These are phyloP conservation scores for Pyrenophora teres DNA, from an alignment of 2,329 filamentous ascomycete genomes.

Conservation along the genomic window DNA sequence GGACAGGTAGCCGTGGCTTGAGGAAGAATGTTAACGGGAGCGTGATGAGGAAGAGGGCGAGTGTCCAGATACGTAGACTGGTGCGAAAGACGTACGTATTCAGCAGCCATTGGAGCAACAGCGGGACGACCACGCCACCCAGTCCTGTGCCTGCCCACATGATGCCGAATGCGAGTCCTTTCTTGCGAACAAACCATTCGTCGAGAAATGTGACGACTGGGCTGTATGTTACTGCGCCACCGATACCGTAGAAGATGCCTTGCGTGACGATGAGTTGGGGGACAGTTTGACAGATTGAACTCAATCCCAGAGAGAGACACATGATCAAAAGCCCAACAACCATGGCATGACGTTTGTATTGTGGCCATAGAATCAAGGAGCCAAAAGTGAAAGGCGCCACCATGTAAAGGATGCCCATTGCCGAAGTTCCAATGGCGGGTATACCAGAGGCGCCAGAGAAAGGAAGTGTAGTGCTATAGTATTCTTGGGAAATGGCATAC, in stretches of 20 bases:
- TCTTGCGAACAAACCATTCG: constrained; percentile 65
- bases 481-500: constrained; percentile 73
- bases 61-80: constrained; percentile 49
- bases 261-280: constrained; percentile 64
- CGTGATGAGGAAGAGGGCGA: constrained; percentile 37
- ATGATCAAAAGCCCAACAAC: constrained; percentile 45
- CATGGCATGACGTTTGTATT: constrained; percentile 35
- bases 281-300: constrained; percentile 59
- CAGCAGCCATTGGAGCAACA: constrained; percentile 50
- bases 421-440: constrained; percentile 67
- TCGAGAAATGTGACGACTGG: constrained; percentile 64
- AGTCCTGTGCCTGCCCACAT: constrained; percentile 59
- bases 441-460: constrained; percentile 61
- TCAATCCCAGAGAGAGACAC: constrained; percentile 41
- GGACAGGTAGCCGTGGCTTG: constrained; percentile 40
- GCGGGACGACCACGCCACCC: constrained; percentile 51
- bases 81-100: constrained; percentile 48
- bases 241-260: constrained; percentile 65
- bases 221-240: constrained; percentile 60
- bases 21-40: constrained; percentile 42
- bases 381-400: constrained; percentile 49
- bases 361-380: constrained; percentile 41
- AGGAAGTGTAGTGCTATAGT: constrained; percentile 65
- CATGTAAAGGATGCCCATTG: constrained; percentile 59
- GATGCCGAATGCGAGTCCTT: constrained; percentile 66